Conservation (phyloP, 2,329 filamentous ascomycete species). For the Cryphonectria radicalis region DNA sequence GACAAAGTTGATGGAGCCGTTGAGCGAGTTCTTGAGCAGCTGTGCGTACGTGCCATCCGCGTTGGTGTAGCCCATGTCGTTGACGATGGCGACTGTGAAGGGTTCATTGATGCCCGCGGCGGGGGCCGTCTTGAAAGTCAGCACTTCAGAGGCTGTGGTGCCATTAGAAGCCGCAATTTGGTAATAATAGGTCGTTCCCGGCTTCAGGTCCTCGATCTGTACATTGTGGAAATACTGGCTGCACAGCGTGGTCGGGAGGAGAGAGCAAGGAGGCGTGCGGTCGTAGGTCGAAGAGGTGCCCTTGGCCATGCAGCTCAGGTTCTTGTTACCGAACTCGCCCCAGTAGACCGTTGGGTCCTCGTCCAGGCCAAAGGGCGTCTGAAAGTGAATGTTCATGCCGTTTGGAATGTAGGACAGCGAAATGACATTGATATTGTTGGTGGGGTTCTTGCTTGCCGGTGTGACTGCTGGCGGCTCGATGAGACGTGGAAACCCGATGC, state of each 20-base stretch:
- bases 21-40: constrained; percentile 44
- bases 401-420: constrained; percentile 51
- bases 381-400: constrained; percentile 57
- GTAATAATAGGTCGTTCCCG: constrained; percentile 56
- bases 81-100: constrained; percentile 52
- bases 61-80: constrained; percentile 60
- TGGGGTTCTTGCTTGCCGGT: constrained; percentile 46
- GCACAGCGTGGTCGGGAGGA: constrained; percentile 52
- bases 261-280: constrained; percentile 54
- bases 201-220: constrained; percentile 44
- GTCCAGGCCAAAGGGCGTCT: constrained; percentile 57
- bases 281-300: constrained; percentile 51
- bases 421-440: constrained; percentile 59
- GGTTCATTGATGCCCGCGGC: constrained; percentile 45
- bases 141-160: constrained; percentile 50
- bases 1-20: constrained; percentile 50
- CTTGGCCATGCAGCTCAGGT: constrained; percentile 41
- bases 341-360: constrained; percentile 48
- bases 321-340: constrained; percentile 40
- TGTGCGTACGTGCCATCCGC: constrained; percentile 52
- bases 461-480: constrained; percentile 54
- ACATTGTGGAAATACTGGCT: constrained; percentile 58
- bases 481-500: constrained; percentile 54
- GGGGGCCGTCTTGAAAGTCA: constrained; percentile 52
- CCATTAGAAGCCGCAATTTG: constrained; percentile 53